A percentile compares a stretch with the other conserved stretches of the same genome.
Evolutionary conservation across 2,329 filamentous ascomycete species (phyloP).

Genomic region (Paraphaeosphaeria minitans): DNA sequence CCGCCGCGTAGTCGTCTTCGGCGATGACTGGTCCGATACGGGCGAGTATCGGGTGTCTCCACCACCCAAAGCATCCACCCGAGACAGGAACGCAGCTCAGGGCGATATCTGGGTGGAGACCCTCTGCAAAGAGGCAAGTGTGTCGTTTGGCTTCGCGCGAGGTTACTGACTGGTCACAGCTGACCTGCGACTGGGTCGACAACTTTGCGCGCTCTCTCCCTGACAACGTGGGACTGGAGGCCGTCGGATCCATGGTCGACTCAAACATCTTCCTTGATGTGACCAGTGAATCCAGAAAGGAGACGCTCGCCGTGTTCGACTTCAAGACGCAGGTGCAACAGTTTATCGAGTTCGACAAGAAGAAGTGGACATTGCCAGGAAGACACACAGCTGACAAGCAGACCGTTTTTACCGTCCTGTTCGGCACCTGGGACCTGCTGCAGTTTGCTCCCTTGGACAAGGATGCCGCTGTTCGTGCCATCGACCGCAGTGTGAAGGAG

Average conservation of each 20-base stretch:
- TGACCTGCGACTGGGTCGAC: constrained; percentile 43
- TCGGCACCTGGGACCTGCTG: constrained; percentile 46
- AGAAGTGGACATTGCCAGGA: constrained; percentile 28
- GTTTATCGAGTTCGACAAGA: constrained; percentile 37
- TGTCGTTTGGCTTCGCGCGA: constrained; percentile 8
- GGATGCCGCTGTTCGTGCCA: constrained; percentile 33
- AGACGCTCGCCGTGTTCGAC: constrained; percentile 34
- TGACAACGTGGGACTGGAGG: constrained; percentile 20
- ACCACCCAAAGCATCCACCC: constrained; percentile 27
- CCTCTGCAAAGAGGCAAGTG: constrained; percentile 42
- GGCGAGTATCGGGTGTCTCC: constrained; percentile 42
- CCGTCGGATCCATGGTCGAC: constrained; percentile 39
- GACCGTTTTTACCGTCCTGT: constrained; percentile 45
- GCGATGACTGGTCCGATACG: constrained; percentile 48
- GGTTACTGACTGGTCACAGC: constrained; percentile 37
- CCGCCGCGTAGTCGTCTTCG: constrained; percentile 46
- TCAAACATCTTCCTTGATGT: constrained; percentile 37
- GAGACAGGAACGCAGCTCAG: constrained; percentile 34
- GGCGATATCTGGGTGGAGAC: constrained; percentile 45
- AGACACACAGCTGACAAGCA: constrained; percentile 31
- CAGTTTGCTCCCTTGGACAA: constrained; percentile 38
- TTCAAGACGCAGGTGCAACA: constrained; percentile 46
- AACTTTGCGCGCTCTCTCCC: constrained; percentile 45
- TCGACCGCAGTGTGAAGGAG: constrained; percentile 39
- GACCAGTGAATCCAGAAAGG: constrained; percentile 23